These are phyloP conservation scores for Boletus rufocinnamomeus DNA, from an alignment of 768 basidiomycete genomes.

Conservation along the genomic window DNA sequence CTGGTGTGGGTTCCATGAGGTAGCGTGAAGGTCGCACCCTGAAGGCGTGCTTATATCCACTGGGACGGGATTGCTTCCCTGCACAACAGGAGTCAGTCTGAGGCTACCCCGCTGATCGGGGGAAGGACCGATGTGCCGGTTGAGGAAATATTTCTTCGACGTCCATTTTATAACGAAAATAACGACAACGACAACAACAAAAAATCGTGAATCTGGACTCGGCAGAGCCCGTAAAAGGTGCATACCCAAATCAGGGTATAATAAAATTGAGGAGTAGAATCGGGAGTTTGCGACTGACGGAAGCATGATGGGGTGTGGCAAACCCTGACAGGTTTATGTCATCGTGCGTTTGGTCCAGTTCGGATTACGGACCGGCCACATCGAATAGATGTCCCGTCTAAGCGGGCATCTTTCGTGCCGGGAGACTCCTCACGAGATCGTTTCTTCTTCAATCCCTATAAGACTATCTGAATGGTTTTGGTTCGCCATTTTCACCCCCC, in stretches of 20 bases:
- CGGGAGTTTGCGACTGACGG: conserved; percentile 28
- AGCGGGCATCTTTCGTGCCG: conserved; percentile 30
- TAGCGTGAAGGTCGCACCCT: conserved; percentile 3
- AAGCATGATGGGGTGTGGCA: conserved; percentile 21
- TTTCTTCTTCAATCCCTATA: conserved; percentile 35
- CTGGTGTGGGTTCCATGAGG: conserved; percentile 57
- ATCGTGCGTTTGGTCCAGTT: conserved; percentile 24
- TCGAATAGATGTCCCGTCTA: conserved; percentile 23
- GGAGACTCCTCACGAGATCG: conserved; percentile 39
- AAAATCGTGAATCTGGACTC: conserved; percentile 10
- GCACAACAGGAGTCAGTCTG: conserved; percentile 7
- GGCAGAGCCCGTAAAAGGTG: conserved; percentile 13
- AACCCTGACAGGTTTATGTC: conserved; percentile 31
- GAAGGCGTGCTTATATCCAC: conserved; percentile 27
- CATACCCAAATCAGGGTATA: conserved; percentile 26
- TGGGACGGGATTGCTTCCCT: conserved; percentile 1
- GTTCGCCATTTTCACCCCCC: conserved; percentile 27
- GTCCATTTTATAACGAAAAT: conserved; percentile 8
- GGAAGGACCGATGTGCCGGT: conserved; percentile 30
- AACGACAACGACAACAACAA: conserved; percentile 1
- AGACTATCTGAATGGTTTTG: conserved; percentile 31
- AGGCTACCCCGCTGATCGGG: conserved; percentile 38
- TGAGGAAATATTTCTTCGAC: conserved; percentile 7
- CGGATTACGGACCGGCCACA: conserved; percentile 38
- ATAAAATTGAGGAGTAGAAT: conserved; percentile 27